A percentile compares a stretch with the other conserved stretches of the same genome.
phyloP scores from a whole-genome alignment of 2,329 filamentous ascomycete genomes.

The Apiospora sp. region DNA sequence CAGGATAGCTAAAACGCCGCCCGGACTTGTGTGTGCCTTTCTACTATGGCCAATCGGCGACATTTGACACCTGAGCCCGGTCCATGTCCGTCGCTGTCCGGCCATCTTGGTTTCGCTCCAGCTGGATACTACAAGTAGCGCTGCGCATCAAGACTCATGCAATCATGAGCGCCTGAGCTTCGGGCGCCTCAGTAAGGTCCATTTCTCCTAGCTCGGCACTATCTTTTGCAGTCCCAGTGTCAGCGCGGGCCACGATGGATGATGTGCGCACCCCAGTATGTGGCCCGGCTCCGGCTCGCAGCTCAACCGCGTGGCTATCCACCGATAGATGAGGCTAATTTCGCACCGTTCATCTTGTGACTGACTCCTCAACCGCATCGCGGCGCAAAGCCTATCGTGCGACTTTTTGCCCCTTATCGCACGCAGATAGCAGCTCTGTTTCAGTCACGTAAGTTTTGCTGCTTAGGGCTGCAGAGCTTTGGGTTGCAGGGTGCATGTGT shows the following conservation, averaged over 20 bases:
- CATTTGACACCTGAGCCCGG: neutral
- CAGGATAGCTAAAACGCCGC: neutral
- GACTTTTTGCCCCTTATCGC: neutral
- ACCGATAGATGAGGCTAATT: slow-evolving; percentile 2
- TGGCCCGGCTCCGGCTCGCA: neutral
- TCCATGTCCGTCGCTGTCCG: neutral
- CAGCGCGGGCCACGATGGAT: slow-evolving; percentile 5
- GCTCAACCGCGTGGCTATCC: neutral
- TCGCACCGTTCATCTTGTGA: neutral
- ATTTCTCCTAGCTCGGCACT: slow-evolving; percentile 12
- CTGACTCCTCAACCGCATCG: neutral
- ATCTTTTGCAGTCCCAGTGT: neutral
- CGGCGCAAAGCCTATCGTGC: neutral
- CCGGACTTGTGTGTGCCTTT: neutral
- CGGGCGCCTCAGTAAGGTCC: neutral
- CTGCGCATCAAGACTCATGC: neutral
- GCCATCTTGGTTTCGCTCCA: neutral
- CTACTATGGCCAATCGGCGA: neutral
- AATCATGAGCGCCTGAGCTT: neutral
- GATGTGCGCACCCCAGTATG: neutral
- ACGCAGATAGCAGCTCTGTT: neutral
- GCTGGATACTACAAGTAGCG: no score
- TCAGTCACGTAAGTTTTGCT: neutral
- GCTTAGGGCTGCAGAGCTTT: neutral
- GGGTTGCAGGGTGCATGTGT: neutral